Evolutionary conservation across 768 basidiomycete species (phyloP), one percentile per base, ranked within the genome.

Genomic region (Filobasidium floriforme): DNA sequence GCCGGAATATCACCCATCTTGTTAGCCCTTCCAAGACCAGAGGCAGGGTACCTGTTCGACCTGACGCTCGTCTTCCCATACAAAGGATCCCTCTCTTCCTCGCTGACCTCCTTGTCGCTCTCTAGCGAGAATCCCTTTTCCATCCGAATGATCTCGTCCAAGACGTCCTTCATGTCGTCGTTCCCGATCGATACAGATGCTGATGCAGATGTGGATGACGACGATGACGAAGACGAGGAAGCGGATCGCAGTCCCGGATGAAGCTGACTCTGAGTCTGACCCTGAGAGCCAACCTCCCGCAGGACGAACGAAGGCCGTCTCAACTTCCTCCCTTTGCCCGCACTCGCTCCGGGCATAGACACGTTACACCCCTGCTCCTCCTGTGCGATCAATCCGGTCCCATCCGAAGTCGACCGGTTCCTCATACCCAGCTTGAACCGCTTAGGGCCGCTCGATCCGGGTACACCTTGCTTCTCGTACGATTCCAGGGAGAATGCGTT

Each of bases 141-240:
- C 76, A 77, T 77, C 61, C 66, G 66, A 26, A 77, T 73, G 59
- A 77, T 76, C 67, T 77, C 76, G 60, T 77, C 76, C 22, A 77
- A 66, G 18, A 76, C 73, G 66, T 77, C 75, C 46, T 72, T 65
- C 75, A 77, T 77, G 63, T 77, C 76, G 63, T 77, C 76, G 57
- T 71, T 73, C 24, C 73, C 76, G 71, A 76, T 74, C 1, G 43
- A 44, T 9, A 9, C 32, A 37, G 32, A 37, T 9, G 9, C 32
- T 9, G 32, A 9, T 9, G 9, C 32, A 3, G 32, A 43, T 32
- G 57, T 19, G 54, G 32, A 37, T 9, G 32, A 3, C 32, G 32
- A 37, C 32, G n/a, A n/a, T n/a, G n/a, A n/a, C n/a, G n/a, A n/a
- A n/a, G n/a, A n/a, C n/a, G n/a, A n/a, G n/a, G n/a, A n/a, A n/a